A percentile compares a stretch with the other conserved stretches of the same genome.
phyloP scores from a whole-genome alignment of 441 rosid species.

The Populus trichocarpa region DNA sequence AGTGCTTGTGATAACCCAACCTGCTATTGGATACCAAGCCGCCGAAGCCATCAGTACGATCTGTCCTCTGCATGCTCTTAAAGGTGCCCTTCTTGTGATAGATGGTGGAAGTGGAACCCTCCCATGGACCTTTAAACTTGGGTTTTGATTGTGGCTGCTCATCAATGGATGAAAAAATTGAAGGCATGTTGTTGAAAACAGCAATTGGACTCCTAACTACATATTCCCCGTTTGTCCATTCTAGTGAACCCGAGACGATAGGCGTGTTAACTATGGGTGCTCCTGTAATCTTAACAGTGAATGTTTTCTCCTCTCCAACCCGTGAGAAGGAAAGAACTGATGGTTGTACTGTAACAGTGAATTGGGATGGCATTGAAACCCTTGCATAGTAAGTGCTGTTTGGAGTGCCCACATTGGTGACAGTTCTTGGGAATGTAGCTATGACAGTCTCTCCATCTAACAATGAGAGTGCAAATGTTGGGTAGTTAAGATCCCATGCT shows the following conservation, averaged over 20 bases:
- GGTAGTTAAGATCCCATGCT: slow-evolving; percentile 23
- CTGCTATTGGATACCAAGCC: neutral
- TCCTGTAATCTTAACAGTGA: slow-evolving; percentile 4
- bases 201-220: slow-evolving; percentile 13
- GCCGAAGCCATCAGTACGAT: neutral
- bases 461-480: slow-evolving; percentile 6
- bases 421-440: slow-evolving; percentile 6
- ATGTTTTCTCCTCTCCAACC: slow-evolving; percentile 16
- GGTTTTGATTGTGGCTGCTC: neutral
- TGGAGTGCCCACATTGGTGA: slow-evolving; percentile 2
- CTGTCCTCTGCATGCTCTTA: neutral
- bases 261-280: neutral
- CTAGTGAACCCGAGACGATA: slow-evolving; percentile 10
- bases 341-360: slow-evolving; percentile 14
- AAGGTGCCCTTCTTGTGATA: neutral
- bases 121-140: neutral
- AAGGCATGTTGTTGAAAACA: neutral
- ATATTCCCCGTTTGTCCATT: slow-evolving; percentile 15
- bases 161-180: neutral
- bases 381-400: slow-evolving; percentile 10
- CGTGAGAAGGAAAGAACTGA: slow-evolving; percentile 6
- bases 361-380: slow-evolving; percentile 5
- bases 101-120: neutral
- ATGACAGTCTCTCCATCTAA: neutral
- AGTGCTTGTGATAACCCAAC: too few species aligned